Evolutionary conservation across 805 yeast species (phyloP), one percentile per base, ranked within the genome.

Genomic region (Debaryomyces hansenii): DNA sequence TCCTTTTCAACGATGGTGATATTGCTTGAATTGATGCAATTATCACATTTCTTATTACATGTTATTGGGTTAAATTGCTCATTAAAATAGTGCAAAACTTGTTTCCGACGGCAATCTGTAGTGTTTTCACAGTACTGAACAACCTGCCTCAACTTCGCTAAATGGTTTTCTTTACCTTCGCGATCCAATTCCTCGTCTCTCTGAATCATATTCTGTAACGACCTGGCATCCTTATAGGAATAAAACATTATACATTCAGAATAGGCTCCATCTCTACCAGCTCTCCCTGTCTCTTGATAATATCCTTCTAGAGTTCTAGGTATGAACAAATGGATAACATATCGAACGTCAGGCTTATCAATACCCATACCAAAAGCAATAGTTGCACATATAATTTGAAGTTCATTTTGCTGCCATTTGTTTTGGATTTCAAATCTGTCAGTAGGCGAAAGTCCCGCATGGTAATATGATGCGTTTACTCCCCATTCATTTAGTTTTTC

Each of bases 321-420:
- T 20, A 94, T 69, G 5, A 94, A 87, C 52, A 85, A 75, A 67
- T 94, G 99, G 36, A 89, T 82, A 3, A 94, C 98, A 70, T 78
- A 91, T 40, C 99, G 73, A 10, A 94, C 99, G 66, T 94, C 96
- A 0, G 97, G 87, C 63, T 94, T 94, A 67, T 94, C 99, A 46
- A 94, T 92, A 40, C 99, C 99, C 99, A 94, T 94, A 21, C 99
- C 99, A 75, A 94, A 94, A 0, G 99, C 99, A 57, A 94, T 87
- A 0, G 99, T 94, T 0, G 99, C 99, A 70, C 97, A 92, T 11
- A 94, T 90, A 1, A 91, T 85, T 59, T 84, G 85, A 18, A 85
- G 68, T 16, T 66, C 62, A 45, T 86, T 85, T 1, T 68, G 60
- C 63, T 94, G 99, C 99, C 99, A 94, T 28, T 68, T 72, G 18